Base-by-base conservation (phyloP, 2,329 filamentous ascomycete genomes). In the Aureobasidium sp. region DNA sequence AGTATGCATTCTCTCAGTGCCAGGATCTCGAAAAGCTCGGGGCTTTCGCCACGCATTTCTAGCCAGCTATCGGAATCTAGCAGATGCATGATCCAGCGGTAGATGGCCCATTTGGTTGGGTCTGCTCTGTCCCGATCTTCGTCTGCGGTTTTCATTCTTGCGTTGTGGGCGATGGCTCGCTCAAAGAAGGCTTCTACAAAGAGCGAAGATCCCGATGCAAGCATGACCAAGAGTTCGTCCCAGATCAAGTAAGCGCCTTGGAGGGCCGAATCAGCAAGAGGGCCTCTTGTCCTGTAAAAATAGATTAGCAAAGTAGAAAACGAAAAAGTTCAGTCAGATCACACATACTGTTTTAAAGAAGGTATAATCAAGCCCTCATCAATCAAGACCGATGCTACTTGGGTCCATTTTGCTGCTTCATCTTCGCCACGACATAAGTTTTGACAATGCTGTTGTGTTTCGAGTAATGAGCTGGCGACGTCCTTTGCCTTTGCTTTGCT, bases 51-150 rank as follows among this genome's bases (percentile, higher is more conserved):
- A 37, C 69, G 64, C 34, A 65, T 65, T 11, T 66, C 66, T n/a
- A 58, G 42, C 77, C 76, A 80, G 2, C 69, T 67, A 3, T 69
- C 55, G 6, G 59, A 54, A 5, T 69, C 69, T 30, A 81, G 65
- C 10, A 83, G 71, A 66, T 82, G 79, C 9, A 75, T 65, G 30
- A 81, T 66, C 82, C 82, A 84, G 37, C 75, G 69, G 63, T 74
- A 78, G 36, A 79, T 59, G 2, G 74, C 78, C 69, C 59, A 61
- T 47, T 61, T 61, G 39, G 48, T 48, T 16, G 59, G 59, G 42
- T 83, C 78, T 39, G 69, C 69, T 7, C 66, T 63, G 15, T 66
- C 64, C 50, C 69, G 66, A 10, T 63, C 37, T 9, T 53, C 52
- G 30, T 53, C 29, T 39, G 48, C 37, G 11, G 55, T 30, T 2